phyloP scores from a whole-genome alignment of 495 filamentous ascomycete species.

The Talaromyces adpressus region DNA sequence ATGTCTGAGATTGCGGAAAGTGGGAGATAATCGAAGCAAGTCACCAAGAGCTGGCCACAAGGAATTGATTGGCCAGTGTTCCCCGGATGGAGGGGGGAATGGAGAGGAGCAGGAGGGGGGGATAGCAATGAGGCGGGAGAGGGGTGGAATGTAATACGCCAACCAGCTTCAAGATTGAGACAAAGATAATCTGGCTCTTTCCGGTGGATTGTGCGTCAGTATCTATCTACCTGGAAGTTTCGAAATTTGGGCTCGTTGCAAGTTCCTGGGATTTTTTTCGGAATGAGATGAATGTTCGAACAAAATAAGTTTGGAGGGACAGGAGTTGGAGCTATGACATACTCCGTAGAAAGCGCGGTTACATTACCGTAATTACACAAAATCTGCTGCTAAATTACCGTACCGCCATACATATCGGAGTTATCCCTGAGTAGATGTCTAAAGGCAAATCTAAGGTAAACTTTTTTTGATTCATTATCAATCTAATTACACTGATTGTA shows the following conservation, averaged over 20 bases:
- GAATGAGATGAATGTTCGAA: not conserved
- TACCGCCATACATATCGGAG: not conserved
- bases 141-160: not conserved
- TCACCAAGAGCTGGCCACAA: not conserved
- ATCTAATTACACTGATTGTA: not conserved
- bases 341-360: not conserved
- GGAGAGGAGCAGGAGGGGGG: not conserved
- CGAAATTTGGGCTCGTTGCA: not conserved
- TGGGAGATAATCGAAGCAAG: not conserved
- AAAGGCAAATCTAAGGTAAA: not conserved
- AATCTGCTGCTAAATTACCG: not conserved
- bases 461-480: not conserved
- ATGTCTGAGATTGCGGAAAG: not conserved
- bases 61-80: not conserved
- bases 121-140: slow-evolving; percentile 1
- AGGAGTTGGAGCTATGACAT: not conserved
- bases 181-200: not conserved
- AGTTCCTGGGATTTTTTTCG: not conserved
- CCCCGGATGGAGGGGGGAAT: not conserved
- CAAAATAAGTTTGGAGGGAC: not conserved
- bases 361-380: not conserved
- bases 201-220: not conserved
- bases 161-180: not conserved
- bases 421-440: not conserved
- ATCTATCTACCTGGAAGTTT: not conserved